A percentile compares a stretch with the other conserved stretches of the same genome.
phyloP scores from a whole-genome alignment of 108 stramenopile genomes.

The Nitzschia sp. region DNA sequence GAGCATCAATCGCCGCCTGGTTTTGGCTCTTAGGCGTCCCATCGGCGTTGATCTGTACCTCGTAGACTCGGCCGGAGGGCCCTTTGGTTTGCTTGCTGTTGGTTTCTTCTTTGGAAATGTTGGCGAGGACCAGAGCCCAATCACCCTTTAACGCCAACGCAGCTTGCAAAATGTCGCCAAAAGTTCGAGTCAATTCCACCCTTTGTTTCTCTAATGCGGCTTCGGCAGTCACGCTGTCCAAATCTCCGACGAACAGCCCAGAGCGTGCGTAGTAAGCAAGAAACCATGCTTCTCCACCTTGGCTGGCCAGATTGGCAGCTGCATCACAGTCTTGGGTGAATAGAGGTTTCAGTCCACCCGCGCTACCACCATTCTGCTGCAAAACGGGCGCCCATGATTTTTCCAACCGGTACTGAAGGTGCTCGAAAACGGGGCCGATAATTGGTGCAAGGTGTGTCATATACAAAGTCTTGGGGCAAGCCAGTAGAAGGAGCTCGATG shows the following conservation, averaged over 20 bases:
- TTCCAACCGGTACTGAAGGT: constrained; percentile 75
- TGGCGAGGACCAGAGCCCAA: constrained; percentile 45
- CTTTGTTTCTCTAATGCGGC: constrained; percentile 82
- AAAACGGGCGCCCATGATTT: constrained; percentile 72
- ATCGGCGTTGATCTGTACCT: constrained; percentile 74
- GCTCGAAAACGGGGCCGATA: constrained; percentile 74
- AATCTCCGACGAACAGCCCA: constrained; percentile 87
- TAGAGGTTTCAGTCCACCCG: constrained; percentile 37
- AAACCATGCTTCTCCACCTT: constrained; percentile 73
- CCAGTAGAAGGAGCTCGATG: constrained; percentile 70
- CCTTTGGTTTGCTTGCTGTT: constrained; percentile 35
- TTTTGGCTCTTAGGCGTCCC: constrained; percentile 54
- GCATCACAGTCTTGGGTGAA: constrained; percentile 48
- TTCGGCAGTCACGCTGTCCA: constrained; percentile 73
- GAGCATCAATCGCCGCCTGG: constrained; percentile 69
- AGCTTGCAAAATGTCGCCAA: constrained; percentile 74
- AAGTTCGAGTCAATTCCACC: constrained; percentile 77
- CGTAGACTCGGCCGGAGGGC: constrained; percentile 48
- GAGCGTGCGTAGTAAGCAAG: constrained; percentile 73
- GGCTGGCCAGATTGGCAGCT: constrained; percentile 56
- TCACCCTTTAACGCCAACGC: constrained; percentile 73
- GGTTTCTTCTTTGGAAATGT: constrained; percentile 33
- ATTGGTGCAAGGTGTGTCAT: constrained; percentile 79
- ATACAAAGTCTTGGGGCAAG: constrained; percentile 82
- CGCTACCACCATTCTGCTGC: neutral